phyloP scores from a whole-genome alignment of 371 early-diverging fungal genomes.

The Smittium culicis region DNA sequence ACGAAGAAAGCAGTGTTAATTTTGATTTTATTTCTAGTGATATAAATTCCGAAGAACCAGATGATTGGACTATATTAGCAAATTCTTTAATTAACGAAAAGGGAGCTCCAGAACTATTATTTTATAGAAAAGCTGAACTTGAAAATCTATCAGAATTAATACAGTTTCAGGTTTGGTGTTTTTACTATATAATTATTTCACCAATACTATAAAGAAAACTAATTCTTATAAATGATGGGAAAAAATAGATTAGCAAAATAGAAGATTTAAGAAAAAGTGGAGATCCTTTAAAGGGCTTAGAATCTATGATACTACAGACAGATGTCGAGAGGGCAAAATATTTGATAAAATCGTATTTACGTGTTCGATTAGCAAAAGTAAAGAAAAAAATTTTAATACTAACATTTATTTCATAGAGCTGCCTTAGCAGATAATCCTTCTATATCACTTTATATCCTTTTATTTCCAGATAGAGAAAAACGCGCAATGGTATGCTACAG shows the following conservation, averaged over 20 bases:
- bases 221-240: no score
- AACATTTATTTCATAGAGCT: not conserved
- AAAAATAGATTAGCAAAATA: constrained; percentile 7
- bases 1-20: not conserved
- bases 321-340: constrained; percentile 75
- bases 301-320: constrained; percentile 52
- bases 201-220: no score
- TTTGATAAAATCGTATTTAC: constrained; percentile 53
- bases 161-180: constrained; percentile 50
- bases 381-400: constrained; percentile 32
- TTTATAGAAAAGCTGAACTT: constrained; percentile 41
- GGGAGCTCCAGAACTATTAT: constrained; percentile 57
- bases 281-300: constrained; percentile 26
- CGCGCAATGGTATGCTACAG: constrained; percentile 31
- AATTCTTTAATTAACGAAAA: constrained; percentile 66
- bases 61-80: constrained; percentile 39
- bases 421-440: not conserved
- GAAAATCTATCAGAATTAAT: constrained; percentile 44
- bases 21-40: not conserved
- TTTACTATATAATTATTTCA: no score
- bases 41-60: constrained; percentile 22
- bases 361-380: constrained; percentile 39
- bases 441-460: not conserved
- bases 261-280: constrained; percentile 10
- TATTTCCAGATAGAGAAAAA: constrained; percentile 37